Conservation (phyloP, 805 yeast genomes). For the Lipomyces anomalus region DNA sequence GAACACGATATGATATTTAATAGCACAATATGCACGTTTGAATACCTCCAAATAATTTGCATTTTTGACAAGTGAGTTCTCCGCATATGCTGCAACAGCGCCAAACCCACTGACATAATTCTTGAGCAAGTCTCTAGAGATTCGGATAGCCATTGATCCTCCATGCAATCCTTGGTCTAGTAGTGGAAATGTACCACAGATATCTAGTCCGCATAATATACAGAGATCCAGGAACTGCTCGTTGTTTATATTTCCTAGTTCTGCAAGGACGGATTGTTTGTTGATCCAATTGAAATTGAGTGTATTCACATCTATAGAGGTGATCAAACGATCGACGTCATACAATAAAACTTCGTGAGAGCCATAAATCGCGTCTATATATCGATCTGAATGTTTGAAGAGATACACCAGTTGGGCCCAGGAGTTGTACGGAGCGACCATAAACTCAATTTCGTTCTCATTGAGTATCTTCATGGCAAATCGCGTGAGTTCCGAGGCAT, state of each 20-base stretch:
- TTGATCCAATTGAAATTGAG: constrained; percentile 65
- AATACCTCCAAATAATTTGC: constrained; percentile 41
- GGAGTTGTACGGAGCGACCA: constrained; percentile 78
- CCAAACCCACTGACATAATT: constrained; percentile 30
- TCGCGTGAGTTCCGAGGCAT: constrained; percentile 11
- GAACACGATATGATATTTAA: constrained; percentile 69
- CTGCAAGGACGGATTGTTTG: constrained; percentile 50
- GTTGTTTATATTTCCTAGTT: constrained; percentile 49
- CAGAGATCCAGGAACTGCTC: constrained; percentile 71
- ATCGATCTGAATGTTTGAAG: constrained; percentile 40
- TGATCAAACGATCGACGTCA: constrained; percentile 64
- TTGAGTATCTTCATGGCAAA: constrained; percentile 49
- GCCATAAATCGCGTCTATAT: constrained; percentile 74
- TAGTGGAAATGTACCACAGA: constrained; percentile 63
- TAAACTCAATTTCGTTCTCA: constrained; percentile 52
- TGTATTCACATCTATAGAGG: constrained; percentile 61
- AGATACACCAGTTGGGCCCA: constrained; percentile 76
- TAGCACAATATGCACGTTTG: constrained; percentile 61
- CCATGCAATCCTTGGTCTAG: constrained; percentile 27
- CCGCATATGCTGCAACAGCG: constrained; percentile 26
- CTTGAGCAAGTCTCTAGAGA: constrained; percentile 30
- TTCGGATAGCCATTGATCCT: constrained; percentile 17
- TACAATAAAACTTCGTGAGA: constrained; percentile 70
- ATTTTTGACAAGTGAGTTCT: constrained; percentile 12
- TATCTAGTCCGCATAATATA: constrained; percentile 69